phyloP scores from a whole-genome alignment of 805 yeast genomes.

The Diddensiella santjacobensis region DNA sequence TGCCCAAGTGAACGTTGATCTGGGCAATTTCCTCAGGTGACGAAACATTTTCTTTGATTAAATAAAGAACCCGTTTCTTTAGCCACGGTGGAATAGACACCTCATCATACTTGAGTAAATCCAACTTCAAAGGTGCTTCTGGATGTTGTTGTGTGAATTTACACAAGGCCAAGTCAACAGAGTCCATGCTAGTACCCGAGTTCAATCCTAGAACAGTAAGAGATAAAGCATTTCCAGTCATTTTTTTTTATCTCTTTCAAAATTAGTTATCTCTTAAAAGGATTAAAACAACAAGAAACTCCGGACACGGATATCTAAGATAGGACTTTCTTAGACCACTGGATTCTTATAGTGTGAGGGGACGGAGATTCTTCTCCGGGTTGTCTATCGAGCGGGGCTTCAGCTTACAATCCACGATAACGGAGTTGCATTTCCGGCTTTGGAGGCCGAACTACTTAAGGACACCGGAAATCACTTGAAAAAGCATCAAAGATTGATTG shows the following conservation, averaged over 20 bases:
- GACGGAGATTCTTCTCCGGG: neutral
- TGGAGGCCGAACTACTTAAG: neutral
- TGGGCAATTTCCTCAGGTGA: constrained; percentile 19
- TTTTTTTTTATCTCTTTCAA: neutral
- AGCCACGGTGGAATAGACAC: constrained; percentile 14
- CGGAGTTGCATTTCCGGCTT: constrained; percentile 5
- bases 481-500: neutral
- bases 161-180: constrained; percentile 19
- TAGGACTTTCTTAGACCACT: neutral
- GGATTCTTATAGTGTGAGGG: neutral
- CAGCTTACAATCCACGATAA: neutral
- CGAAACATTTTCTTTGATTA: constrained; percentile 16
- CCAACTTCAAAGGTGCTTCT: constrained; percentile 9
- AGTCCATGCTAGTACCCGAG: constrained; percentile 22
- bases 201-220: constrained; percentile 22
- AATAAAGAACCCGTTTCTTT: constrained; percentile 15
- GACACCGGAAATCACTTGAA: neutral
- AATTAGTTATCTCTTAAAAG: neutral
- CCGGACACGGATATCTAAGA: neutral
- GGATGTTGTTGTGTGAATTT: constrained; percentile 15
- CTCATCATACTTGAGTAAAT: constrained; percentile 16
- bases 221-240: constrained; percentile 1
- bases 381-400: neutral
- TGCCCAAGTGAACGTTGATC: constrained; percentile 19
- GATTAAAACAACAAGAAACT: neutral